A percentile compares a stretch with the other conserved stretches of the same genome.
Conservation (phyloP, 179 eudicot species). For the Beta macrorhiza region DNA sequence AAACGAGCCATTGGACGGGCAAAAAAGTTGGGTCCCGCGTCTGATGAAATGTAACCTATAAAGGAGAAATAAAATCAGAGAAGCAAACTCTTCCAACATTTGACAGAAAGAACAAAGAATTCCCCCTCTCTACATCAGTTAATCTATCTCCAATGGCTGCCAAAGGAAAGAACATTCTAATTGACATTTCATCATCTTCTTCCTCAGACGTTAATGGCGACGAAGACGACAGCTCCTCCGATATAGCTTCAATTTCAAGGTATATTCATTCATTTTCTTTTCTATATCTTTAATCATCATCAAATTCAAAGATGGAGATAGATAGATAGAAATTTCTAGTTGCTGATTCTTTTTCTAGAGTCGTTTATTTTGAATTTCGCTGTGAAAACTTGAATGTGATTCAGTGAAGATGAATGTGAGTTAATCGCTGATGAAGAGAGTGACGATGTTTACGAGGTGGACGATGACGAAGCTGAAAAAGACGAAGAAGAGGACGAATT, state of each 20-base stretch:
- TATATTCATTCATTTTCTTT: not conserved
- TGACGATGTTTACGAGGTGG: conserved; percentile 16
- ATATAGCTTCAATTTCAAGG: conserved; percentile 22
- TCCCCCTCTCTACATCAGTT: not conserved
- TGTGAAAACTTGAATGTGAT: not conserved
- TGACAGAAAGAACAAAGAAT: not conserved
- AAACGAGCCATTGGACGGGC: not conserved
- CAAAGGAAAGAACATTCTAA: conserved; percentile 28
- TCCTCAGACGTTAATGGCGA: conserved; percentile 22
- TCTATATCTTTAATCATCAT: not conserved
- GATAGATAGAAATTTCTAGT: too few species aligned
- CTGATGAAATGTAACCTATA: not conserved
- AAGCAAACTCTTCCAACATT: not conserved
- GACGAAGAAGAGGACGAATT: conserved; percentile 8
- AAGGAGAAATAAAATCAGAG: not conserved
- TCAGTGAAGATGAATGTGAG: conserved; percentile 26
- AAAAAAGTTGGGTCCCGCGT: not conserved
- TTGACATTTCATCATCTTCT: conserved; percentile 25
- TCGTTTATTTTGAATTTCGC: not conserved
- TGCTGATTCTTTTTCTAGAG: not conserved
- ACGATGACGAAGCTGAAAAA: conserved; percentile 1
- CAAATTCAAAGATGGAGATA: not conserved
- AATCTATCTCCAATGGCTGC: conserved; percentile 13
- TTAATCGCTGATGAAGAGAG: conserved; percentile 17
- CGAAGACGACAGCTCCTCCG: conserved; percentile 1